phyloP scores from a whole-genome alignment of 2,329 filamentous ascomycete genomes.

The Calonectria fujianensis region DNA sequence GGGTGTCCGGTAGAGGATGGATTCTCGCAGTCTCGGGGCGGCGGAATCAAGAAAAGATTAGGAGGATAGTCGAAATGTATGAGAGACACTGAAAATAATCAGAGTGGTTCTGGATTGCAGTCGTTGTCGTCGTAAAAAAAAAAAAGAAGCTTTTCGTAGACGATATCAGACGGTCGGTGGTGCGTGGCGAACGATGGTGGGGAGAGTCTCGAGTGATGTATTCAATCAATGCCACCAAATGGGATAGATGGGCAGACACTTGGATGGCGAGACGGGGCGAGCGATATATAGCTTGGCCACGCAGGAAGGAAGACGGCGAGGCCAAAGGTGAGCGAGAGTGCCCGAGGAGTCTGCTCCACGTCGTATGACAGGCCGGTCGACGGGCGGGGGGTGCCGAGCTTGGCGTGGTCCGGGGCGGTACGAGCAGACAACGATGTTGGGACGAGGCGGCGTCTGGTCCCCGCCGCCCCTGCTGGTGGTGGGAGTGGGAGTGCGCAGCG shows the following conservation, averaged over 20 bases:
- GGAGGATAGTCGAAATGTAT: conserved; percentile 23
- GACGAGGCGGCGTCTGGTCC: conserved; percentile 35
- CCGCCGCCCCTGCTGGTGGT: conserved; percentile 32
- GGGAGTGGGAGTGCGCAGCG: conserved; percentile 1
- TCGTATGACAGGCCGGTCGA: conserved; percentile 55
- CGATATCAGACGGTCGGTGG: conserved; percentile 52
- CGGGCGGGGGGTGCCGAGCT: conserved; percentile 54
- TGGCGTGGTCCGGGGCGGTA: conserved; percentile 49
- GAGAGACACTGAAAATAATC: conserved; percentile 34
- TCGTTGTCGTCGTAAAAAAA: conserved; percentile 31
- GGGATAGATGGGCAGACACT: conserved; percentile 53
- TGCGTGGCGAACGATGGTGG: conserved; percentile 50
- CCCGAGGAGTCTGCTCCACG: conserved; percentile 54
- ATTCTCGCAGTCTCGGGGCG: conserved; percentile 35
- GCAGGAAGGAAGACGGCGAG: conserved; percentile 29
- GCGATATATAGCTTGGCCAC: conserved; percentile 55
- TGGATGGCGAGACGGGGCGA: conserved; percentile 56
- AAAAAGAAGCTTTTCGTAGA: conserved; percentile 30
- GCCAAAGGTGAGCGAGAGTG: conserved; percentile 51
- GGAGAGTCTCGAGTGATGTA: conserved; percentile 54
- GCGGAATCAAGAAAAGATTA: conserved; percentile 31
- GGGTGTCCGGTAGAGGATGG: conserved; percentile 32
- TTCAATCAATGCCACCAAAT: conserved; percentile 49
- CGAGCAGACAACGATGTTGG: conserved; percentile 35
- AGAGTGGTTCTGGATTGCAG: conserved; percentile 25